Evolutionary conservation across 169 alveolate genomes (phyloP).

Genomic region (Babesia ovis): DNA sequence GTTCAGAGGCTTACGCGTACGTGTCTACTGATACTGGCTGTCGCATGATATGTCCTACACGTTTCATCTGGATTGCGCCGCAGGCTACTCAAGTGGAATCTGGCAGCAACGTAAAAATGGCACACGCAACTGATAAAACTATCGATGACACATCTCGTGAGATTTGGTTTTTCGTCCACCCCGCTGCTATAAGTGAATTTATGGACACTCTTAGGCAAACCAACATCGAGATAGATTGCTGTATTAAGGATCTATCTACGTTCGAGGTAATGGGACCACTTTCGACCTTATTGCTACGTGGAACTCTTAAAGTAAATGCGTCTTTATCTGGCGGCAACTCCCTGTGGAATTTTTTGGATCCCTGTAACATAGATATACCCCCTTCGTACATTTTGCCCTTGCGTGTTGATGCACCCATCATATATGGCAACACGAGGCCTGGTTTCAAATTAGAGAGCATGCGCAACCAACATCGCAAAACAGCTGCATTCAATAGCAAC

Average conservation of each 20-base stretch:
- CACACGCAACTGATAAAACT: background rate
- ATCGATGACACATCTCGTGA: slow-evolving; percentile 20
- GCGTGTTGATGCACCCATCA: slow-evolving; percentile 17
- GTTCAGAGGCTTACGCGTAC: slow-evolving; percentile 39
- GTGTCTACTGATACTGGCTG: background rate
- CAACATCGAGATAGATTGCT: background rate
- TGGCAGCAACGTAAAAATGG: background rate
- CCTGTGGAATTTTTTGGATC: slow-evolving; percentile 39
- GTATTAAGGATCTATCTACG: slow-evolving; percentile 32
- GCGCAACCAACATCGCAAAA: background rate
- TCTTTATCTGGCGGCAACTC: slow-evolving; percentile 35
- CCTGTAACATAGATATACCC: slow-evolving; percentile 27
- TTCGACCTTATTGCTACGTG: slow-evolving; percentile 30
- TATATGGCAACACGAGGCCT: slow-evolving; percentile 43
- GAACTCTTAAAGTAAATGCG: slow-evolving; percentile 32
- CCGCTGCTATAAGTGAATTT: slow-evolving; percentile 39
- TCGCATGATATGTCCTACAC: slow-evolving; percentile 46
- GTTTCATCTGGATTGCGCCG: slow-evolving; percentile 54
- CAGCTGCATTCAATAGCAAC: background rate
- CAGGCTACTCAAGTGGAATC: background rate
- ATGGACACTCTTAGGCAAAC: slow-evolving; percentile 2
- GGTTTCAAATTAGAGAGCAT: slow-evolving; percentile 12
- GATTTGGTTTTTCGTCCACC: slow-evolving; percentile 65
- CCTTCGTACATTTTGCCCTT: slow-evolving; percentile 53
- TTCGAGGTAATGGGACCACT: slow-evolving; percentile 63